Base-by-base conservation (phyloP, 2,329 filamentous ascomycete species). In the Exophiala xenobiotica region DNA sequence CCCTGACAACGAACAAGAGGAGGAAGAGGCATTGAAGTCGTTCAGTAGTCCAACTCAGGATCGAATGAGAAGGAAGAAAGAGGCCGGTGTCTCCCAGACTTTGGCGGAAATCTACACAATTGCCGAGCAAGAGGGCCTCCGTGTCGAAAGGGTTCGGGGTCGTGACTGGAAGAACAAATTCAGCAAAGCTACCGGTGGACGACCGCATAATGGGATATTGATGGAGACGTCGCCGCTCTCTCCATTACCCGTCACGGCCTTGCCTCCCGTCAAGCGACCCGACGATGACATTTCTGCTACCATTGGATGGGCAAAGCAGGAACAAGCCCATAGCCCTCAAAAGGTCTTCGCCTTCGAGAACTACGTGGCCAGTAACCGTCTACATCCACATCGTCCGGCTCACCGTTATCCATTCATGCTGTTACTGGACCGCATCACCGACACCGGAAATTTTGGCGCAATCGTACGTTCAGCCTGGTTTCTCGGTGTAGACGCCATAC, bases 391-490 rank as follows among this genome's bases (percentile, higher is more conserved):
- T 22, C 55, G 55, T 11, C 52, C 52, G 12, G 6, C 31, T 14
- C 37, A 59, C 20, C 62, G 63, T 5, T 74, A 67, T 49, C 73
- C 73, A 0, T 67, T 76, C 20, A 63, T 69, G 26, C 57, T 76
- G 14, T 66, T 78, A 35, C 67, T 74, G 7, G 70, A 74, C 46
- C 69, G 69, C n/a, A 64, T 78, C 50, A 72, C 90, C 7, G 92
- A 99, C 64, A 87, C 90, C 0, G 90, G 89, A 20, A 99, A 99
- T 65, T 74, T 97, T 1, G 93, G 93, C 35, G 90, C 85, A 18
- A 92, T 97, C 53, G 78, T 97, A 37, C 87, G 93, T 27, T 89
- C 89, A 4, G 90, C 90, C 2, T 87, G 89, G 64, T 97, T 93
- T 68, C 80, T 97, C n/a, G 92, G 92, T 18, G 86, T 89, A 4